Conservation (phyloP, 352 stramenopile genomes). For the Elongisporangium anandrum region DNA sequence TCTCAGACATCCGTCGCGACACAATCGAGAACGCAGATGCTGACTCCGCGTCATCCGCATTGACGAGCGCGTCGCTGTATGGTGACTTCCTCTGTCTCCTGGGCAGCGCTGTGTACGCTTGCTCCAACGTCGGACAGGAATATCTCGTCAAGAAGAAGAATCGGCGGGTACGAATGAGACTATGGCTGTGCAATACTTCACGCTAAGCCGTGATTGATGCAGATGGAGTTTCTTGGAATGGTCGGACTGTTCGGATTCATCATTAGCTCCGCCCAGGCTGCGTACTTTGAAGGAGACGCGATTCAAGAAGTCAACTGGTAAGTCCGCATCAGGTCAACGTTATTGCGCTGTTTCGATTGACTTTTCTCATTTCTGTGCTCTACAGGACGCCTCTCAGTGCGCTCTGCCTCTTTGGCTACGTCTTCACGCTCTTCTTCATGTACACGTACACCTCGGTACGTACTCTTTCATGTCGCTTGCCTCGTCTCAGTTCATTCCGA, state of each 20-base stretch:
- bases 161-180: constrained; percentile 28
- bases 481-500: not conserved
- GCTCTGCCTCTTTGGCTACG: constrained; percentile 70
- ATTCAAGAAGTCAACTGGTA: constrained; percentile 43
- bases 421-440: constrained; percentile 84
- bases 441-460: constrained; percentile 88
- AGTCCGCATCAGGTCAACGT: constrained; percentile 10
- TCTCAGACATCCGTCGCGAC: constrained; percentile 78
- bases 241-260: constrained; percentile 91
- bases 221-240: constrained; percentile 94
- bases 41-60: not conserved
- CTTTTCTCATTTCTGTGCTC: no score
- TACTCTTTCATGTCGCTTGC: constrained; percentile 16
- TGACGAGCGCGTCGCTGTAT: constrained; percentile 29
- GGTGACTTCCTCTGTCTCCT: constrained; percentile 91
- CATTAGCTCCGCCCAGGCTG: constrained; percentile 80
- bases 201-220: constrained; percentile 16
- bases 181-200: not conserved
- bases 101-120: constrained; percentile 89
- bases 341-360: not conserved
- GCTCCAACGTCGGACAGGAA: constrained; percentile 90
- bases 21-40: constrained; percentile 1
- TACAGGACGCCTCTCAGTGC: constrained; percentile 45
- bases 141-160: constrained; percentile 84
- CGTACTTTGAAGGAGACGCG: constrained; percentile 72